Base-by-base conservation (phyloP, 75 land plant genomes). In the Pseudotsuga menziesii region DNA sequence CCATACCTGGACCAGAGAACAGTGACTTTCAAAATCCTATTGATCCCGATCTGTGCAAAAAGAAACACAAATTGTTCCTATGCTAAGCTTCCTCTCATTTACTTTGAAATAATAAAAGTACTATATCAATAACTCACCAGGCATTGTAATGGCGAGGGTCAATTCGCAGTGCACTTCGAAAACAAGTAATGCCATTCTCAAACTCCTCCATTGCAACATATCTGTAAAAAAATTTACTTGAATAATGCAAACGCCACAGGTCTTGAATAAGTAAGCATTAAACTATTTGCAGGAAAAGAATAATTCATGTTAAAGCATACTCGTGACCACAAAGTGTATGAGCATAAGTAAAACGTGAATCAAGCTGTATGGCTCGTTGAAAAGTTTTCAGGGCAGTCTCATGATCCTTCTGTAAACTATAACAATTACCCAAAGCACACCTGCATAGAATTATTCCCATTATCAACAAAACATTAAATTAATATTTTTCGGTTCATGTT, bases 401-500 rank as follows among this genome's bases (percentile, higher is more conserved):
- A 75, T 97, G 99, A 80, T 97, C 98, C 76, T 97, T 97, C 87
- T 94, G 99, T 77, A 97, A 85, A 75, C 99, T 97, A 76, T 89
- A 97, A 81, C 99, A 97, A 74, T 97, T 97, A 35, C 99, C 99
- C 87, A 97, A 87, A 25, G 97, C 98, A 84, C 99, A 97, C 98
- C 98, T 95, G 88, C 76, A 79, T 17, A 78, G 4, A 16, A 32
- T 52, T 61, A 72, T 20, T 62, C 19, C 27, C 57, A 70, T 35
- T 20, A 25, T 26, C 56, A 74, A 26, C 60, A 41, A 41, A 29
- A 66, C 2, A 17, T 7, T 48, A 60, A 76, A 20, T 22, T 76
- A 35, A 71, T n/a, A 20, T 12, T n/a, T 19, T 4, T 8, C 15
- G 19, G 27, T 32, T 44, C 48, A 44, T 44, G 48, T 44, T 44